Evolutionary conservation across 2,329 filamentous ascomycete species (phyloP), one percentile per base, ranked within the genome.

Genomic region (Fonsecaea erecta): DNA sequence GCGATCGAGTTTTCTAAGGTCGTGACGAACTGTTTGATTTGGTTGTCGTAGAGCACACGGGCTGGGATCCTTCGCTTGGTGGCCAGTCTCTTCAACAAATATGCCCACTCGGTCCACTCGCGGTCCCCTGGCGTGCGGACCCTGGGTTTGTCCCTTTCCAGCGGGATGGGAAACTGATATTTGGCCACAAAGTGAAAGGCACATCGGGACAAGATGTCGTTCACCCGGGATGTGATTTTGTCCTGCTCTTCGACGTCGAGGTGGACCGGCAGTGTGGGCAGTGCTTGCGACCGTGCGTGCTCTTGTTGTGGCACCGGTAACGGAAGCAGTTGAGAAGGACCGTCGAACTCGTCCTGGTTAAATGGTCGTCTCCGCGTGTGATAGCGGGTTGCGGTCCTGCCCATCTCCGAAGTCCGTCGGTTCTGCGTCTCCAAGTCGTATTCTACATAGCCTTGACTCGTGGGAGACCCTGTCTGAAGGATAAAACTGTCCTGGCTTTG

Each of bases 21-120:
- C 48, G 92, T 95, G 70, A 95, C 90, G 77, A 96, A 88, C 77
- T 95, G 91, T 80, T 94, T 95, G 79, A 96, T 96, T 79, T 96
- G 92, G 65, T 91, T 90, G 76, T 95, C 91, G 81, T 94, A 95
- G 51, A 96, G 82, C 21, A 95, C 90, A 62, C 91, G 84, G 53
- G 92, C 90, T 5, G 92, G 92, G 71, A 96, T 94, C 68, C 92
- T 87, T 70, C 92, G 86, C 80, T 94, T 95, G 35, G 92, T 96
- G 34, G 92, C 92, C 64, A 96, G 84, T 56, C 91, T 85, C 79
- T 95, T 95, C 71, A 96, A 83, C 64, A 96, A 85, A 77, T 93
- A 92, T 62, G 94, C 92, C 92, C 92, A 96, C 79, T 96, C 92
- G 52, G 91, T 94, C 92, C 92, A 96, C 77, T 95, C 92, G 68